Conservation (phyloP, 2,329 filamentous ascomycete genomes). For the Cercospora janseana region DNA sequence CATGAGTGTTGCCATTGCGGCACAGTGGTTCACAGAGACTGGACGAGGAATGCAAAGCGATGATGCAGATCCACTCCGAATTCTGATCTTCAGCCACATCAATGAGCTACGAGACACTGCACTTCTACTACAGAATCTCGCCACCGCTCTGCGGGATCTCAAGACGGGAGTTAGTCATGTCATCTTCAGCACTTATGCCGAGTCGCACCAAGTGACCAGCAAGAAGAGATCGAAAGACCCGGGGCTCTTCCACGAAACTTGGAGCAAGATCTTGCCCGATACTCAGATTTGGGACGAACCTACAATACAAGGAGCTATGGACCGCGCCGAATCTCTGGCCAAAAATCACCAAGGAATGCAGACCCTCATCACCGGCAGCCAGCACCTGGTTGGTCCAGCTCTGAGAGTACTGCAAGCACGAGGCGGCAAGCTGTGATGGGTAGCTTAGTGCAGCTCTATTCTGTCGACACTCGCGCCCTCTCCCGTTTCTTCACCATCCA, state of each 20-base stretch:
- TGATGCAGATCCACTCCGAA: constrained; percentile 1
- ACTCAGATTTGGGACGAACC: constrained; percentile 20
- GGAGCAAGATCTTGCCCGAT: background rate
- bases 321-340: constrained; percentile 7
- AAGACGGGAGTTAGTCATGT: constrained; percentile 23
- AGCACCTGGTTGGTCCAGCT: constrained; percentile 24
- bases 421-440: background rate
- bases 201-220: constrained; percentile 8
- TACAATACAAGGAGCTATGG: constrained; percentile 21
- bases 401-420: constrained; percentile 3
- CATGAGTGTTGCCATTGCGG: constrained; percentile 41
- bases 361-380: constrained; percentile 24
- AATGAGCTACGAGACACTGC: constrained; percentile 29
- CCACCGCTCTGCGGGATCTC: constrained; percentile 18
- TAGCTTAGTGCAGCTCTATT: background rate
- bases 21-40: constrained; percentile 40
- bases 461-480: background rate
- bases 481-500: constrained; percentile 13
- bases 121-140: constrained; percentile 23
- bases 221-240: background rate
- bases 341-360: background rate
- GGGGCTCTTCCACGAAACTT: constrained; percentile 13
- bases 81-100: constrained; percentile 32
- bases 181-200: constrained; percentile 31
- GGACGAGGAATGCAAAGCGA: background rate